Conservation (phyloP, 805 yeast species). For the Yarrowia phangngaensis region DNA sequence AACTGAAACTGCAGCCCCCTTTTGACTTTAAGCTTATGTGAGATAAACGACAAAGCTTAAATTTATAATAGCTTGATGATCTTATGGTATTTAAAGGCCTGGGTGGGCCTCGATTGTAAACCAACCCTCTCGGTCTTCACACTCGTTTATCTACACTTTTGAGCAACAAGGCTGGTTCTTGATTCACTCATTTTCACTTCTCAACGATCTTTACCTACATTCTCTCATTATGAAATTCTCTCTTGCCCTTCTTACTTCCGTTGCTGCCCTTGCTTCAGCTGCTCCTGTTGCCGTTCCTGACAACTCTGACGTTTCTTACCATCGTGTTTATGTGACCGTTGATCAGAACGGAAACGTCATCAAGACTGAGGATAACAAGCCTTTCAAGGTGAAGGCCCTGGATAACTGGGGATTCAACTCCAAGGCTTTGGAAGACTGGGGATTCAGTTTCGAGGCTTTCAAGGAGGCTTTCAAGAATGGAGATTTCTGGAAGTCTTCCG, state of each 20-base stretch:
- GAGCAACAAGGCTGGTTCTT: constrained; percentile 22
- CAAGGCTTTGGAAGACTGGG: no score
- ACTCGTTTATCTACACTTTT: constrained; percentile 15
- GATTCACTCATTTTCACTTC: constrained; percentile 6
- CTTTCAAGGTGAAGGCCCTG: no score
- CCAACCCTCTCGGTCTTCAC: background rate
- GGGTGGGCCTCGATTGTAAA: background rate
- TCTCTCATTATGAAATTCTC: constrained; percentile 29
- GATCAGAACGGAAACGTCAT: constrained; percentile 42
- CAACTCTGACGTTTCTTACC: constrained; percentile 35
- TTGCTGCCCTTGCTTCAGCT: constrained; percentile 30
- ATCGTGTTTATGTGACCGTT: constrained; percentile 46
- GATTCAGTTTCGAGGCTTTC: no score
- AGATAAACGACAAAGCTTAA: no score
- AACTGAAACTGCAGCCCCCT: constrained; percentile 15
- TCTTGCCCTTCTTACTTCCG: constrained; percentile 23
- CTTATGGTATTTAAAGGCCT: constrained; percentile 8
- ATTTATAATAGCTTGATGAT: background rate
- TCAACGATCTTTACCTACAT: background rate
- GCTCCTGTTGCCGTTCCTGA: constrained; percentile 26
- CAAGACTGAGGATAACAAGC: no score
- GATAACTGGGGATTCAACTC: no score
- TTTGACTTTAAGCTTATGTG: background rate
- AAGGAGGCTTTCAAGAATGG: no score
- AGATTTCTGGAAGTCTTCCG: constrained; percentile 1